These are phyloP conservation scores for Fusarium lyarnte DNA, from an alignment of 2,329 filamentous ascomycete species.

Conservation along the genomic window DNA sequence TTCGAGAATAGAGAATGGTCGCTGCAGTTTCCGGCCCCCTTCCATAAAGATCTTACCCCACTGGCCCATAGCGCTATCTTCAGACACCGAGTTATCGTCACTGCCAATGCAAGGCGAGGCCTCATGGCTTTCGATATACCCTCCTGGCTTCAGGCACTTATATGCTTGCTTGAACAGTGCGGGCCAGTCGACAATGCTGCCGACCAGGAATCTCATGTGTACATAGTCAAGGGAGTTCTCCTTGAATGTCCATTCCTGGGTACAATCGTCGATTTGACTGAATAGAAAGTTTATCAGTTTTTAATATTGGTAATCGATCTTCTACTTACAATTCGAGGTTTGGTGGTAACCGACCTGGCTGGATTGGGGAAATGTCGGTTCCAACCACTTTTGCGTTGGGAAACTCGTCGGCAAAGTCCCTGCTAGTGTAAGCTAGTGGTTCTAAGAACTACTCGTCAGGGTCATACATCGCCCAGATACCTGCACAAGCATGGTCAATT, in stretches of 20 bases:
- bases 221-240: slow-evolving; percentile 7
- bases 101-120: not conserved
- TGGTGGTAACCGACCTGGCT: slow-evolving; percentile 9
- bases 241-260: not conserved
- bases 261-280: slow-evolving; percentile 22
- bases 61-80: slow-evolving; percentile 12
- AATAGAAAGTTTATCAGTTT: accelerated
- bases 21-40: not conserved
- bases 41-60: slow-evolving; percentile 15
- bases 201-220: slow-evolving; percentile 12
- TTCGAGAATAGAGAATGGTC: slow-evolving; percentile 1
- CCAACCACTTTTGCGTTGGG: not conserved
- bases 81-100: not conserved
- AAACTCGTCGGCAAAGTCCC: slow-evolving; percentile 16
- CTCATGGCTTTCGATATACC: slow-evolving; percentile 5
- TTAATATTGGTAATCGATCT: accelerated
- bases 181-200: slow-evolving; percentile 2
- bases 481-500: not conserved
- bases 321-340: slow-evolving; percentile 10
- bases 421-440: not conserved
- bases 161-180: not conserved
- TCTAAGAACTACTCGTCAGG: accelerated
- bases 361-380: slow-evolving; percentile 16
- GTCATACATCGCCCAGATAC: slow-evolving; percentile 9
- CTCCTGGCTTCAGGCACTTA: not conserved